Evolutionary conservation across 2,329 filamentous ascomycete species (phyloP).

Genomic region (Pseudocercospora musae): DNA sequence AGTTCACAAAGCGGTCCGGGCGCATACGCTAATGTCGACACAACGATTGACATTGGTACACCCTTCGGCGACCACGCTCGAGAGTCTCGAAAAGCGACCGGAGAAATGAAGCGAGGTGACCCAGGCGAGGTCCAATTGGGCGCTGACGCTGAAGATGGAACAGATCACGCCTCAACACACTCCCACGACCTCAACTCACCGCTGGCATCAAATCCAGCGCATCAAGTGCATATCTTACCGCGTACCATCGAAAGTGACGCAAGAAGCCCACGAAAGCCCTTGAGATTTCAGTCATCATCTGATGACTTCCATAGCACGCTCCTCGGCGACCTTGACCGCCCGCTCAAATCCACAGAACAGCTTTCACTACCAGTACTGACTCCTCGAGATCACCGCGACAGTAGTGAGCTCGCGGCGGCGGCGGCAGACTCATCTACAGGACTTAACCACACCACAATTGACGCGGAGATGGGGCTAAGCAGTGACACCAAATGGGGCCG

Average conservation of each 20-base stretch:
- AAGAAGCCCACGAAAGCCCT: neutral
- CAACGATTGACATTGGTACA: neutral
- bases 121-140: neutral
- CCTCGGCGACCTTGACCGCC: neutral
- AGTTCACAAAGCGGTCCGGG: neutral
- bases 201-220: neutral
- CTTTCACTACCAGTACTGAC: neutral
- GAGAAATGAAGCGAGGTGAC: neutral
- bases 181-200: neutral
- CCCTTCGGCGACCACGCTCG: neutral
- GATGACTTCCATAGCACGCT: neutral
- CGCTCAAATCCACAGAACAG: neutral
- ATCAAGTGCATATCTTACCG: neutral
- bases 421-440: neutral
- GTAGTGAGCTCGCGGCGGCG: neutral
- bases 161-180: neutral
- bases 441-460: neutral
- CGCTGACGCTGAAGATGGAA: neutral
- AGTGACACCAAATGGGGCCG: neutral
- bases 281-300: neutral
- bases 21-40: neutral
- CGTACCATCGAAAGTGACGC: neutral
- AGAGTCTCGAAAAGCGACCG: neutral
- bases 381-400: neutral
- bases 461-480: neutral